A percentile compares a stretch with the other conserved stretches of the same genome.
Conservation (phyloP, 768 basidiomycete genomes). For the Cystoderma amianthinum region DNA sequence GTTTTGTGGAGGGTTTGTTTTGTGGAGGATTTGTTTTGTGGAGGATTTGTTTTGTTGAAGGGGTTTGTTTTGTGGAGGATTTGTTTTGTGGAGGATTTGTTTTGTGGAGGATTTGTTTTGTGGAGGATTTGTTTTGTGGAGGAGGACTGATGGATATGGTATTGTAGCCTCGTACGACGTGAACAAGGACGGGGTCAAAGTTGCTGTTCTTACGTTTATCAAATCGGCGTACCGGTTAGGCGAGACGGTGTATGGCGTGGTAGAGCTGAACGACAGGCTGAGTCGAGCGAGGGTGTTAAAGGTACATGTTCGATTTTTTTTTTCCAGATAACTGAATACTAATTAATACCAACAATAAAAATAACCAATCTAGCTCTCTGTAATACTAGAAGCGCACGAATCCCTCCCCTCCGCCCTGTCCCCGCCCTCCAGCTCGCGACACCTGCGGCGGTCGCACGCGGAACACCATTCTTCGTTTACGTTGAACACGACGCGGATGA, state of each 20-base stretch:
- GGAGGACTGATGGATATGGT: conserved; percentile 1
- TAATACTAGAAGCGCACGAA: conserved; percentile 87
- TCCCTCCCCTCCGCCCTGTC: conserved; percentile 59
- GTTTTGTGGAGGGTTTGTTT: no score
- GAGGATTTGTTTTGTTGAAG: no score
- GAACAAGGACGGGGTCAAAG: conserved; percentile 83
- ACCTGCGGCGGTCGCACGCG: conserved; percentile 72
- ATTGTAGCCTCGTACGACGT: conserved; percentile 86
- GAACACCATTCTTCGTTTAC: conserved; percentile 81
- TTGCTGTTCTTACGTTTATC: conserved; percentile 87
- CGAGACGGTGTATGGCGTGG: conserved; percentile 85
- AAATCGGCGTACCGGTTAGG: conserved; percentile 90
- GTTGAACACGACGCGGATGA: conserved; percentile 64
- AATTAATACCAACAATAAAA: background rate
- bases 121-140: background rate
- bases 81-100: no score
- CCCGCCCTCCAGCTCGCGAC: conserved; percentile 35
- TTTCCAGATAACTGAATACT: background rate
- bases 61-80: no score
- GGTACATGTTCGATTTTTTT: no score
- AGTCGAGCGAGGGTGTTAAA: conserved; percentile 75
- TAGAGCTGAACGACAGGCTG: conserved; percentile 75
- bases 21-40: no score
- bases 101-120: no score
- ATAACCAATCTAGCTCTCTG: conserved; percentile 56